Conservation (phyloP, 305 asterid species). For the Plantago rigida region DNA sequence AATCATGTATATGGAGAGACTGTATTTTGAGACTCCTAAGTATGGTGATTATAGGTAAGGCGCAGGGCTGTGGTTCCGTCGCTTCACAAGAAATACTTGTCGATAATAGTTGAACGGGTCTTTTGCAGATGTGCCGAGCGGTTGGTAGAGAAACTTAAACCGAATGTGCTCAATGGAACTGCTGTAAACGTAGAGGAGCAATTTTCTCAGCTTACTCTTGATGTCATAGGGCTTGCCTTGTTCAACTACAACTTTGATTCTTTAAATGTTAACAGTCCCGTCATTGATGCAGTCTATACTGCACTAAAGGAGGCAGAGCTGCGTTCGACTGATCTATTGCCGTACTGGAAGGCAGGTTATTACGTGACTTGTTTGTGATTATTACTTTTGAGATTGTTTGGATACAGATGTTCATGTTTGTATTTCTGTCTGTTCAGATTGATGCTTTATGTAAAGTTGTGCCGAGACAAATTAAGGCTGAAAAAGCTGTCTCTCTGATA, state of each 20-base stretch:
- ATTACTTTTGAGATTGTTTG: slow-evolving; percentile 11
- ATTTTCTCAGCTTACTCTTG: slow-evolving; percentile 86
- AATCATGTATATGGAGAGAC: not conserved
- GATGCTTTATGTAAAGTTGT: slow-evolving; percentile 60
- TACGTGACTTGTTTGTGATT: slow-evolving; percentile 16
- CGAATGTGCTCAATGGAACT: slow-evolving; percentile 43
- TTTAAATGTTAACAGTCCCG: slow-evolving; percentile 71
- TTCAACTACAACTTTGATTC: slow-evolving; percentile 87
- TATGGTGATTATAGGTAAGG: slow-evolving; percentile 57
- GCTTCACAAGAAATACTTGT: slow-evolving; percentile 95
- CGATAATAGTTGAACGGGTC: slow-evolving; percentile 86
- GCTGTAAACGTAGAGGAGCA: slow-evolving; percentile 84
- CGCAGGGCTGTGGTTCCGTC: slow-evolving; percentile 98
- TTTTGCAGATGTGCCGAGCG: slow-evolving; percentile 86
- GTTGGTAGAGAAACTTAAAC: slow-evolving; percentile 67
- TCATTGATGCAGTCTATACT: slow-evolving; percentile 83
- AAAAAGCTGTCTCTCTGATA: slow-evolving; percentile 60
- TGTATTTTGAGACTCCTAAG: slow-evolving; percentile 24
- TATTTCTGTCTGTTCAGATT: slow-evolving; percentile 39
- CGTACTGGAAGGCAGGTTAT: slow-evolving; percentile 79
- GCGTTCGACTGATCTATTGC: slow-evolving; percentile 78
- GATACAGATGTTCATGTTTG: slow-evolving; percentile 5
- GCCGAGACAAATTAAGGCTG: slow-evolving; percentile 86
- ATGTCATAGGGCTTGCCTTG: slow-evolving; percentile 75
- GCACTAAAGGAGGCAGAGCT: slow-evolving; percentile 86